Percentiles rank a stretch among this genome's conserved stretches.
Conservation (phyloP, 768 basidiomycete species). For the Kondoa subrosea region DNA sequence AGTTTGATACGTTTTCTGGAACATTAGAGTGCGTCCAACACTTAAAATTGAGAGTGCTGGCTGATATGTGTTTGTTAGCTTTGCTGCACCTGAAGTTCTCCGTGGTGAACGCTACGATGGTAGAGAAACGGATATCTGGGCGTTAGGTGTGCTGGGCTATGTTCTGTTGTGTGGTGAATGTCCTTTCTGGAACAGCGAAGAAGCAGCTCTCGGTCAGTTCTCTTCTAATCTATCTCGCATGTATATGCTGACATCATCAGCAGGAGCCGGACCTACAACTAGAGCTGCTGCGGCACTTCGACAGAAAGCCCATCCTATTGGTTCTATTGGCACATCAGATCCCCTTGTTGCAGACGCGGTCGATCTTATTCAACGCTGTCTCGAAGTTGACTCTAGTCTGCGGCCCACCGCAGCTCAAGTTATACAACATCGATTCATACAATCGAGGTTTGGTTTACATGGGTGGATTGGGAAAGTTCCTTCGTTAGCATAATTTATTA, state of each 20-base stretch:
- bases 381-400: constrained; percentile 56
- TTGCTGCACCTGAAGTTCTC: constrained; percentile 90
- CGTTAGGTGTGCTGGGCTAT: constrained; percentile 89
- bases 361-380: constrained; percentile 62
- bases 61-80: constrained; percentile 31
- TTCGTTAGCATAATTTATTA: too few relatives aligned
- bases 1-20: constrained; percentile 37
- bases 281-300: constrained; percentile 22
- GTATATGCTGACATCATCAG: constrained; percentile 4
- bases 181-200: constrained; percentile 22
- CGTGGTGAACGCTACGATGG: constrained; percentile 87
- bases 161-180: constrained; percentile 63
- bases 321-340: constrained; percentile 26
- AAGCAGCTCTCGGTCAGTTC: constrained; percentile 18
- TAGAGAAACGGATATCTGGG: constrained; percentile 97
- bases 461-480: too few relatives aligned
- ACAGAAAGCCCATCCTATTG: constrained; percentile 22
- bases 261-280: constrained; percentile 19
- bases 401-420: constrained; percentile 77
- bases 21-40: constrained; percentile 29
- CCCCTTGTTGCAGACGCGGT: constrained; percentile 47
- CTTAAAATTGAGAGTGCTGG: not conserved
- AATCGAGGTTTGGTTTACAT: not conserved
- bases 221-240: not conserved
- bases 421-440: constrained; percentile 58